Evolutionary conservation across 2,329 filamentous ascomycete genomes (phyloP), one percentile per base, ranked within the genome.

Genomic region (Sporothrix variecibatus): DNA sequence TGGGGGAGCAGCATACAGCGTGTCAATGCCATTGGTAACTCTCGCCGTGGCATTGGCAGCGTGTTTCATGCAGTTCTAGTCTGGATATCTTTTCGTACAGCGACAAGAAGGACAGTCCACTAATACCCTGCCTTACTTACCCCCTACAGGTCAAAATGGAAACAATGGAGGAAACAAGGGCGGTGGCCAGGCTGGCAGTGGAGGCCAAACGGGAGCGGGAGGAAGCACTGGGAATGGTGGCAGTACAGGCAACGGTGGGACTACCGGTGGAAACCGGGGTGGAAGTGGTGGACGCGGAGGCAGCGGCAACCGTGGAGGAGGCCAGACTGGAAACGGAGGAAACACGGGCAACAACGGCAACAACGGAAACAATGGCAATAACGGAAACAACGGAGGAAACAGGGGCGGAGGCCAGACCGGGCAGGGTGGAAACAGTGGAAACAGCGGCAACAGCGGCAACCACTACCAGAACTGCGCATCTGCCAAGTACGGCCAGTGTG

Each of bases 401-500:
- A 43, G 49, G 49, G 67, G 62, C 23, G 28, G 28, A 3, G 28
- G 46, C 20, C 34, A 28, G 11, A 67, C 26, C 20, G 53, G 46
- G 0, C n/a, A 60, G 26, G 31, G 31, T 2, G 56, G 56, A 5
- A 60, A 60, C 43, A 70, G 64, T 23, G 68, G 72, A n/a, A 65
- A 71, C 65, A 51, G 62, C 26, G 68, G 38, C 40, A 58, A 64
- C 40, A 70, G 73, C 43, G 46, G 75, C 31, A 70, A 20, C 40
- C 73, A 72, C 64, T 75, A 75, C 49, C 74, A 75, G 28, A 76
- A 72, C n/a, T 80, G 79, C 67, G 65, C 73, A 51, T 76, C 79
- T 23, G 75, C 77, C 62, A 78, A 80, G 75, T 84, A 81, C 73
- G 81, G 79, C n/a, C 82, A 83, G 78, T 83, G 82, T 72, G 81